Evolutionary conservation across 192 early-diverging fungal genomes (phyloP).

Genomic region (Backusella tuberculispora): DNA sequence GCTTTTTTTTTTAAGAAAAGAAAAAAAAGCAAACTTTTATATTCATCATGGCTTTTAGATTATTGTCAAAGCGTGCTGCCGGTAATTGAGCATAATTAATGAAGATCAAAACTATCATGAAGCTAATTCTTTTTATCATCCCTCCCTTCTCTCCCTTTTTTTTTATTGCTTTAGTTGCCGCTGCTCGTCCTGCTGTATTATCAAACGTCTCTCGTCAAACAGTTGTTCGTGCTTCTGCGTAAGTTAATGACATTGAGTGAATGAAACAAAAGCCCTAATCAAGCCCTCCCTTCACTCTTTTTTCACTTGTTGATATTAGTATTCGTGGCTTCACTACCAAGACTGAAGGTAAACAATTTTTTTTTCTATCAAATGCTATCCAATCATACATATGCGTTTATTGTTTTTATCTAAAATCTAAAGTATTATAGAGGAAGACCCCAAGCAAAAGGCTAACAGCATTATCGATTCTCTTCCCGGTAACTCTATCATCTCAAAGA

Average conservation of each 20-base stretch:
- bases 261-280: too few species aligned
- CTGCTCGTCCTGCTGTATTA: conserved; percentile 24
- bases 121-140: not conserved
- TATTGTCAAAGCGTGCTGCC: conserved; percentile 39
- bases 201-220: conserved; percentile 30
- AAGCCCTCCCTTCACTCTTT: not conserved
- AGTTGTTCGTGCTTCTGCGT: conserved; percentile 27
- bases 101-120: not conserved
- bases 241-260: not conserved
- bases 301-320: conserved; percentile 20
- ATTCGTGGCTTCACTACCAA: conserved; percentile 34
- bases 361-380: not conserved
- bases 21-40: not conserved
- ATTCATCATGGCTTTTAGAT: conserved; percentile 33
- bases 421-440: conserved; percentile 53
- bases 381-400: conserved; percentile 1
- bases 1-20: too few species aligned
- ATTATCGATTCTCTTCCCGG: conserved; percentile 95
- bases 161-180: conserved; percentile 13
- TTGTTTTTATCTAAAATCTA: not conserved
- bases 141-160: not conserved
- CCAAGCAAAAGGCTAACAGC: conserved; percentile 82
- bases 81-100: conserved; percentile 7
- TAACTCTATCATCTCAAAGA: conserved; percentile 85
- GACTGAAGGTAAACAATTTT: conserved; percentile 27